Conservation (phyloP, 345 rosid genomes). For the Eutrema japonicum region DNA sequence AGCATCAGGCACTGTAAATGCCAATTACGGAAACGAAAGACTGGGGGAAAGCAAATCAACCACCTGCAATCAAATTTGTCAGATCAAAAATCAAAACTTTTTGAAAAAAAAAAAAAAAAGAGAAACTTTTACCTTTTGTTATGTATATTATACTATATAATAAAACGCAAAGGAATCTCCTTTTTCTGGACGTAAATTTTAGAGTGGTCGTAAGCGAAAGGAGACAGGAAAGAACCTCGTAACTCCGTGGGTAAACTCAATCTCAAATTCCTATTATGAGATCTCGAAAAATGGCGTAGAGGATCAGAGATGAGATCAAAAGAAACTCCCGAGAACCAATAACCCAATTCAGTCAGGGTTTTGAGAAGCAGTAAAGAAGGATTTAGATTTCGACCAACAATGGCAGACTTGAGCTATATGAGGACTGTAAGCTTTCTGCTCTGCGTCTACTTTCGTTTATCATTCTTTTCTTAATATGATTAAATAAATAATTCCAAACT, state of each 20-base stretch:
- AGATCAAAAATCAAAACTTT: constrained; percentile 34
- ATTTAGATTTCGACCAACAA: constrained; percentile 33
- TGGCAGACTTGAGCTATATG: constrained; percentile 37
- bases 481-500: neutral
- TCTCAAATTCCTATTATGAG: constrained; percentile 16
- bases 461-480: neutral
- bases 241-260: constrained; percentile 26
- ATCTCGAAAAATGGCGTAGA: constrained; percentile 40
- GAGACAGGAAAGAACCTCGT: neutral
- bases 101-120: neutral
- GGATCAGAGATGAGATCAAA: constrained; percentile 38
- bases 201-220: constrained; percentile 19
- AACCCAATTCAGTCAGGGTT: constrained; percentile 41
- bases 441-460: constrained; percentile 30
- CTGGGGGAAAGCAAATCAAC: constrained; percentile 31
- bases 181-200: neutral
- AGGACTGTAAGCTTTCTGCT: constrained; percentile 16
- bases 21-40: constrained; percentile 27
- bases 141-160: constrained; percentile 21
- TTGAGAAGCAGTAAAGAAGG: constrained; percentile 34
- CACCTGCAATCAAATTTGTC: constrained; percentile 45
- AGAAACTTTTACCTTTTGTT: constrained; percentile 4
- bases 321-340: constrained; percentile 4
- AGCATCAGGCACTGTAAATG: constrained; percentile 21
- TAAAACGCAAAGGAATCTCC: neutral